Percentiles rank a stretch among this genome's conserved stretches.
phyloP scores from a whole-genome alignment of 2,329 filamentous ascomycete species.

The Metarhizium rileyi region DNA sequence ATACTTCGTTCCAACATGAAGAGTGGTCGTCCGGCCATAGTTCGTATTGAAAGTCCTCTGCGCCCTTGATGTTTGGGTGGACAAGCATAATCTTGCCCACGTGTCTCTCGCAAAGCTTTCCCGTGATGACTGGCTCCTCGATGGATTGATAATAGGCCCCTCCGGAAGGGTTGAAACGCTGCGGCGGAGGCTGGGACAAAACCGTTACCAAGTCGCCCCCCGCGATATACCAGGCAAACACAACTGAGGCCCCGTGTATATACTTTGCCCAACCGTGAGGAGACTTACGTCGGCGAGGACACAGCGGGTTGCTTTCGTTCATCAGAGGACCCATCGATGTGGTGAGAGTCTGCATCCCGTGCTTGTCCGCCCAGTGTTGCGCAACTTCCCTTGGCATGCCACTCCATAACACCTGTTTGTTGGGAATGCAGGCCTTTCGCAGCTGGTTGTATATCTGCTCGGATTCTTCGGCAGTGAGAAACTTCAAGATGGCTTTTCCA shows the following conservation, averaged over 20 bases:
- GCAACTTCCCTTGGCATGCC: constrained; percentile 9
- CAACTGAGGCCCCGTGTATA: constrained; percentile 12
- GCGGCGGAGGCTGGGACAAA: constrained; percentile 10
- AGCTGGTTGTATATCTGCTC: not conserved
- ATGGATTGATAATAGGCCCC: constrained; percentile 8
- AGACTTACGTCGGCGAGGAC: not conserved
- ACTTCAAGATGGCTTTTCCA: not conserved
- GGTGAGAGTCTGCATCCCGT: constrained; percentile 10
- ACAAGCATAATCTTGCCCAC: not conserved
- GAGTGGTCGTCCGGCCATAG: not conserved
- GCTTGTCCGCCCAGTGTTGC: constrained; percentile 10
- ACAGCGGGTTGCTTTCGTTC: not conserved
- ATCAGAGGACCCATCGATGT: constrained; percentile 11
- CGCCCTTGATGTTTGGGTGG: not conserved
- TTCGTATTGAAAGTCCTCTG: not conserved
- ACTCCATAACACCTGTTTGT: constrained; percentile 12
- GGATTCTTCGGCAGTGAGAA: not conserved
- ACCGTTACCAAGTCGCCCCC: constrained; percentile 9
- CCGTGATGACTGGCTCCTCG: constrained; percentile 12
- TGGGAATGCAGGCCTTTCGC: not conserved
- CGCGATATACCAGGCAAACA: constrained; percentile 11
- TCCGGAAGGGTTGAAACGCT: constrained; percentile 10
- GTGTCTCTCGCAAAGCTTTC: not conserved
- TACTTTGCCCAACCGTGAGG: not conserved
- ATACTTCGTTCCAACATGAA: not conserved